phyloP scores from a whole-genome alignment of 192 early-diverging fungal genomes.

The Coemansia javaensis region DNA sequence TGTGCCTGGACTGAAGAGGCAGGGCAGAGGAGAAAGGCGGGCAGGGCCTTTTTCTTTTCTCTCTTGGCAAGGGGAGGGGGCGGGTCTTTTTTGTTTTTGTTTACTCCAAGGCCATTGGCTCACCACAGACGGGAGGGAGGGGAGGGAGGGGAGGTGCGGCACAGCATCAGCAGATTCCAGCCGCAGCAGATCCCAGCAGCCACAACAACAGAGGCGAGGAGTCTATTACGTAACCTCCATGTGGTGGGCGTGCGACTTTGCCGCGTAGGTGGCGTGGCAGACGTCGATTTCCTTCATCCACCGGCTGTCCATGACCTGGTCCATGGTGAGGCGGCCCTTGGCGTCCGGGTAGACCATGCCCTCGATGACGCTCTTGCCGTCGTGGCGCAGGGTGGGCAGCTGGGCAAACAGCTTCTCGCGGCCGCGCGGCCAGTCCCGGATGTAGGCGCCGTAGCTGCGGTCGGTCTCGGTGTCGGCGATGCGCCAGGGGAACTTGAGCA shows the following conservation, averaged over 20 bases:
- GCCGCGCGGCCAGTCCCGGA: conserved; percentile 49
- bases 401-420: conserved; percentile 52
- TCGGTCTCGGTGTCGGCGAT: conserved; percentile 53
- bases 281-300: conserved; percentile 71
- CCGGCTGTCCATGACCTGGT: conserved; percentile 61
- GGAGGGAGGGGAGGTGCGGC: no score
- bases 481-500: conserved; percentile 67
- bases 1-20: not conserved
- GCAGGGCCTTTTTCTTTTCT: not conserved
- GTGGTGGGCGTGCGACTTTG: conserved; percentile 27
- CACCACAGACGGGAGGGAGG: no score
- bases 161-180: not conserved
- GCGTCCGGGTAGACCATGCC: conserved; percentile 62
- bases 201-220: conserved; percentile 1
- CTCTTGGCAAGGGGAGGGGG: no score
- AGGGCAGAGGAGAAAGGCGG: not conserved
- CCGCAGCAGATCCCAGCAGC: not conserved
- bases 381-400: conserved; percentile 53
- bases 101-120: not conserved
- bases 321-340: conserved; percentile 56
- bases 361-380: conserved; percentile 56
- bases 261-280: conserved; percentile 35
- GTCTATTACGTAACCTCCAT: conserved; percentile 41
- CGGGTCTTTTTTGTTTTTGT: not conserved
- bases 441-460: conserved; percentile 56